Evolutionary conservation across 345 rosid genomes (phyloP), one percentile per base, ranked within the genome.

Genomic region (Geranium brycei): DNA sequence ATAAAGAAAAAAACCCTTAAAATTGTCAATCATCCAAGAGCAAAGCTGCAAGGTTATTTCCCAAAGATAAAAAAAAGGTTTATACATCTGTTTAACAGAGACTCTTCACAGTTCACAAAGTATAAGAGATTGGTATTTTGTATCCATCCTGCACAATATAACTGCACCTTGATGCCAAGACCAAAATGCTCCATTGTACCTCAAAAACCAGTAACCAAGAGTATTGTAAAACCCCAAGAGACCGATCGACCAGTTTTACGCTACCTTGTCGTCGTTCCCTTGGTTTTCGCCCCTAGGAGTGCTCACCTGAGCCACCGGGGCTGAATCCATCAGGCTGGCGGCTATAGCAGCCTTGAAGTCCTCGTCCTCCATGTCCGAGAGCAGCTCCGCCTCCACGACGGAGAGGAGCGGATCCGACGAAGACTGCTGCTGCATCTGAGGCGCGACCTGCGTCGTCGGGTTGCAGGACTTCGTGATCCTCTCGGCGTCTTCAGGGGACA

Each of bases 271-370:
- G 56, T 72, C 32, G 28, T 59, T 62, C 23, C 58, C 77, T 68
- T 75, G 66, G 38, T 64, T 62, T 73, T 75, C 79, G 19, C 17
- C 73, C 68, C 71, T 59, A n/a, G 78, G 71, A 59, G 70, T 64
- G 63, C 68, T 64, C 31, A 70, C 77, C 38, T 78, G 84, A 13
- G 69, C 73, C 19, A 83, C 76, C 4, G 78, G 83, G 60, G 84
- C 72, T 65, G 85, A 68, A 75, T 86, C 91, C 84, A 89, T 72
- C 82, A 88, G 68, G 82, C 97, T 90, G 19, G 95, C 96, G 69
- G 97, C 96, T 63, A 85, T 88, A 5, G 95, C 97, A 28, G 96
- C 95, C 71, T 81, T 86, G 85, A 90, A 76, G 70, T 90, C 91
- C 69, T 81, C 85, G 12, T 84, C 95, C 76, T 93, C 97, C 73